Evolutionary conservation across 169 alveolate genomes (phyloP).

Genomic region (Plasmodium falciparum): DNA sequence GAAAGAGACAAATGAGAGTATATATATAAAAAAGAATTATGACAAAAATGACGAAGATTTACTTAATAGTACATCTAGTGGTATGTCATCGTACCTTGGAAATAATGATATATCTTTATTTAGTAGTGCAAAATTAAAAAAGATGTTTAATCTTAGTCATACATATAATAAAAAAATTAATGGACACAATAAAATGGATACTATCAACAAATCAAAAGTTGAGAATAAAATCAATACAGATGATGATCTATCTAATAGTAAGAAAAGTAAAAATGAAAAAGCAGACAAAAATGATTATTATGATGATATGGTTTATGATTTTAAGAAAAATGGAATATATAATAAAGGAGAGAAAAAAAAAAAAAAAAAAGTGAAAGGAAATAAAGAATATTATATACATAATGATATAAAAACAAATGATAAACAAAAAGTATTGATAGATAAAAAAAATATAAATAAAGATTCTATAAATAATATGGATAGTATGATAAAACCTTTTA

Average conservation of each 20-base stretch:
- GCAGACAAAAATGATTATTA: not conserved
- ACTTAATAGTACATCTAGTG: conserved; percentile 12
- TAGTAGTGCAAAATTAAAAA: conserved; percentile 42
- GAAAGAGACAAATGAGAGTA: not conserved
- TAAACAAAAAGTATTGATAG: too few relatives aligned
- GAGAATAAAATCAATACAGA: not conserved
- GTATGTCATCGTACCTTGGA: conserved; percentile 51
- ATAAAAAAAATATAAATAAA: too few relatives aligned
- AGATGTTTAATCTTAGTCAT: conserved; percentile 38
- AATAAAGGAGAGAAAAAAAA: too few relatives aligned
- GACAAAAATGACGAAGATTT: not conserved
- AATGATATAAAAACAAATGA: too few relatives aligned
- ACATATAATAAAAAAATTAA: conserved; percentile 30
- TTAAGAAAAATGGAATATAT: too few relatives aligned
- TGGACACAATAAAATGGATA: not conserved
- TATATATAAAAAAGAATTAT: not conserved
- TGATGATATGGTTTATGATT: too few relatives aligned
- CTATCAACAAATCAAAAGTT: not conserved
- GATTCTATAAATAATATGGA: too few relatives aligned
- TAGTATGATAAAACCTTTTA: too few relatives aligned
- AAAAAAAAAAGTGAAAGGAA: too few relatives aligned
- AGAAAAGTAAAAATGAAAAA: not conserved
- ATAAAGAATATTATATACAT: too few relatives aligned
- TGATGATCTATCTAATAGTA: not conserved
- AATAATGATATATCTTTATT: conserved; percentile 61